Conservation (phyloP, 2,329 filamentous ascomycete species). For the Fusarium anguioides region DNA sequence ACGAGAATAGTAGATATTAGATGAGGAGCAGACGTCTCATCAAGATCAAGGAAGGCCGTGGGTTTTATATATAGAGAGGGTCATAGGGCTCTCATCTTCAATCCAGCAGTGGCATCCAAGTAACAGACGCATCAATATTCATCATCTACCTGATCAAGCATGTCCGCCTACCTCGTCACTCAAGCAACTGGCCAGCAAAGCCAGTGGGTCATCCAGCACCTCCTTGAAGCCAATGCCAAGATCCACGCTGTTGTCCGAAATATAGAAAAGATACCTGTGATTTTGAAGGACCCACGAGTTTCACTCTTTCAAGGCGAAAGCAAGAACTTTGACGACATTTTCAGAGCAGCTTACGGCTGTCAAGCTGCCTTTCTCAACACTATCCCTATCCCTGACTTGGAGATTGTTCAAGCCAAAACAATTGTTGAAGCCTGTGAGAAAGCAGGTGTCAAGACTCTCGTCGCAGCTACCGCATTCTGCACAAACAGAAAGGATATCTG, state of each 20-base stretch:
- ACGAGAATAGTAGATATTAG: neutral
- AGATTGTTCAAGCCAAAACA: constrained; percentile 48
- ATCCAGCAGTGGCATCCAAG: neutral
- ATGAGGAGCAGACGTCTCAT: too few relatives aligned
- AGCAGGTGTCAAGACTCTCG: constrained; percentile 47
- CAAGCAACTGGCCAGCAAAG: constrained; percentile 52
- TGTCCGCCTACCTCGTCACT: constrained; percentile 51
- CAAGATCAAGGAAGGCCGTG: fast-evolving
- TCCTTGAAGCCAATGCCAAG: constrained; percentile 49
- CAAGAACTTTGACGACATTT: constrained; percentile 47
- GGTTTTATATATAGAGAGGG: neutral
- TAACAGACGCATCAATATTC: neutral
- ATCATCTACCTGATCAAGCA: neutral
- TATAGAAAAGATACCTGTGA: constrained; percentile 43
- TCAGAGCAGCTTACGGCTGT: constrained; percentile 49
- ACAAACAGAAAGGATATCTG: constrained; percentile 37
- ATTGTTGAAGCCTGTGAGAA: constrained; percentile 47
- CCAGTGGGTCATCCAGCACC: constrained; percentile 46
- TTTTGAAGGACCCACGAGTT: constrained; percentile 43
- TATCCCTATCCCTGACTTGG: constrained; percentile 43
- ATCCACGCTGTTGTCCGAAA: constrained; percentile 53
- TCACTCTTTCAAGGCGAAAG: constrained; percentile 53
- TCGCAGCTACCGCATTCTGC: constrained; percentile 43
- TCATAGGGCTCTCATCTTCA: too few relatives aligned
- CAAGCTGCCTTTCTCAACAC: constrained; percentile 48